Percentiles rank a stretch among this genome's conserved stretches.
Evolutionary conservation across 306 rosid genomes (phyloP).

Genomic region (Glycyrrhiza uralensis): DNA sequence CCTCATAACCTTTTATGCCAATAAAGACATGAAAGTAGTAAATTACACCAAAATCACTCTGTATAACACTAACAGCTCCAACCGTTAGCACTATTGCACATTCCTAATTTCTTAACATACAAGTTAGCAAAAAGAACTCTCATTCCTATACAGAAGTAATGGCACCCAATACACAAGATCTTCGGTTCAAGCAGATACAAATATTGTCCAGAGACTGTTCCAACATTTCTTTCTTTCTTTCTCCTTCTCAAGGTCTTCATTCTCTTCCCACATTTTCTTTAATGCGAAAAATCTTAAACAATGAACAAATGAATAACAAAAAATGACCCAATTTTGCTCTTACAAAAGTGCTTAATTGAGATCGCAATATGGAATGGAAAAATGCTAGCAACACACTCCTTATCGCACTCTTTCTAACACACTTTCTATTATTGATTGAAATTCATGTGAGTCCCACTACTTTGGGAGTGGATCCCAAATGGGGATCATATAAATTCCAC

Average conservation of each 20-base stretch:
- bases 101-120: background rate
- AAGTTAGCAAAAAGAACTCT: background rate
- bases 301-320: background rate
- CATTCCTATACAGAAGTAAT: slow-evolving; percentile 10
- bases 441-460: too few species aligned
- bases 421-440: too few species aligned
- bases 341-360: background rate
- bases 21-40: background rate
- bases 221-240: background rate
- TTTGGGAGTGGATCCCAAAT: too few species aligned
- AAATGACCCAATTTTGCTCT: background rate
- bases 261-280: background rate
- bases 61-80: background rate
- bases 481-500: too few species aligned
- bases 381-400: too few species aligned
- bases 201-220: background rate
- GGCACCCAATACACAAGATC: background rate
- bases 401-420: too few species aligned
- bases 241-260: background rate
- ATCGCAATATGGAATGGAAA: background rate
- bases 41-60: slow-evolving; percentile 1
- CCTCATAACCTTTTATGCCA: background rate
- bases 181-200: background rate
- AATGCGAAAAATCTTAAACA: background rate
- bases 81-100: background rate